These are phyloP conservation scores for Xerocomus potaroensis DNA, from an alignment of 768 basidiomycete species.

Conservation along the genomic window DNA sequence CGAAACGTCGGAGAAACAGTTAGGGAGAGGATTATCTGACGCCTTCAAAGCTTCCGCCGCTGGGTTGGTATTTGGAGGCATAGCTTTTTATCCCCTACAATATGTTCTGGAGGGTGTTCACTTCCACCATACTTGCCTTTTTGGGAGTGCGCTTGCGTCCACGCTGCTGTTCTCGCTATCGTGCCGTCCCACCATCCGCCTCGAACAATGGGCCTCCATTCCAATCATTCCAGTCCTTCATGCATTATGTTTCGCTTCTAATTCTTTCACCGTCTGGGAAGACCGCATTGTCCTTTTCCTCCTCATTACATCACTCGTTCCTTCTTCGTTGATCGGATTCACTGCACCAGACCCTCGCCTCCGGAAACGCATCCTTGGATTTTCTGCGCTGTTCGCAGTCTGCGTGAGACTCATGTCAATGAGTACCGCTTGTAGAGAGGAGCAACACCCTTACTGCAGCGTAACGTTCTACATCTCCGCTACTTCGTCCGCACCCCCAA, in stretches of 20 bases:
- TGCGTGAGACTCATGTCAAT: slow-evolving; percentile 72
- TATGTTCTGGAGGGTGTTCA: slow-evolving; percentile 44
- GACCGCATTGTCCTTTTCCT: slow-evolving; percentile 79
- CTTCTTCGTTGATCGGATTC: slow-evolving; percentile 57
- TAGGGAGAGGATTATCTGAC: slow-evolving; percentile 28
- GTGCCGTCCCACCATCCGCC: slow-evolving; percentile 34
- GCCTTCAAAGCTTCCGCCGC: slow-evolving; percentile 33
- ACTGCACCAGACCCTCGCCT: slow-evolving; percentile 65
- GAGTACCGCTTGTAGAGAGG: slow-evolving; percentile 91
- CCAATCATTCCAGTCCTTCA: slow-evolving; percentile 64
- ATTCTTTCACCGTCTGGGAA: slow-evolving; percentile 99
- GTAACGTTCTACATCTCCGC: slow-evolving; percentile 87
- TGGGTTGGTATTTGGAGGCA: slow-evolving; percentile 37
- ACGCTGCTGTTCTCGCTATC: slow-evolving; percentile 42
- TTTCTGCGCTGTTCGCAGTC: slow-evolving; percentile 59
- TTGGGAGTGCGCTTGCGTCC: slow-evolving; percentile 45
- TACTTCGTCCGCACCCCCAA: slow-evolving; percentile 61
- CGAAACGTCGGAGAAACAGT: slow-evolving; percentile 42
- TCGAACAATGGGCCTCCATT: slow-evolving; percentile 25
- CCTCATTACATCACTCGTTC: slow-evolving; percentile 58
- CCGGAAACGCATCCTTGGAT: slow-evolving; percentile 70
- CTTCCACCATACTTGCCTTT: slow-evolving; percentile 46
- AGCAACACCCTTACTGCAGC: slow-evolving; percentile 85
- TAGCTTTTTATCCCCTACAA: slow-evolving; percentile 31
- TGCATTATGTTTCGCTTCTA: slow-evolving; percentile 75